Percentiles rank a stretch among this genome's conserved stretches.
phyloP scores from a whole-genome alignment of 768 basidiomycete species.

The Lactarius sanguifluus region DNA sequence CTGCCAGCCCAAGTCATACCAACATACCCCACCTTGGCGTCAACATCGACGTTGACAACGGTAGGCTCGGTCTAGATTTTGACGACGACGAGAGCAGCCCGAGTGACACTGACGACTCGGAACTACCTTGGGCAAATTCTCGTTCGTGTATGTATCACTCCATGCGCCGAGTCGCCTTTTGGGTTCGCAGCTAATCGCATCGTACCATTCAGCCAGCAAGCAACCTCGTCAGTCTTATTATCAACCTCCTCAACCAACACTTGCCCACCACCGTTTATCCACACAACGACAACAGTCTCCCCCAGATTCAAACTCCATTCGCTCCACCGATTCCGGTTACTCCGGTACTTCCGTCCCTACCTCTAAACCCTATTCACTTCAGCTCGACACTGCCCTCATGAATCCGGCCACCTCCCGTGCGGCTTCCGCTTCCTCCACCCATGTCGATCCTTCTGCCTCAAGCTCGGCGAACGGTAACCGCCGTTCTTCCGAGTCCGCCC shows the following conservation, averaged over 20 bases:
- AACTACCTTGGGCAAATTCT: conserved; percentile 53
- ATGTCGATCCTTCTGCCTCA: conserved; percentile 37
- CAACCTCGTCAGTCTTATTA: conserved; percentile 20
- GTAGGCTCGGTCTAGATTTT: conserved; percentile 60
- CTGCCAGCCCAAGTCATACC: conserved; percentile 30
- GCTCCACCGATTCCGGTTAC: conserved; percentile 40
- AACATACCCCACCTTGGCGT: conserved; percentile 43
- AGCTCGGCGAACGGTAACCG: conserved; percentile 40
- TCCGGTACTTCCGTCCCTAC: conserved; percentile 31
- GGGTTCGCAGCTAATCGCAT: conserved; percentile 1
- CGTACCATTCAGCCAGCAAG: conserved; percentile 10
- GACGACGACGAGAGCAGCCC: conserved; percentile 36
- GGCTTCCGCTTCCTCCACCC: conserved; percentile 41
- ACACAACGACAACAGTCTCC: conserved; percentile 27
- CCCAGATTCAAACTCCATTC: conserved; percentile 42
- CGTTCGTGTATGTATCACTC: conserved; percentile 25
- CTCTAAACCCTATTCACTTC: conserved; percentile 50
- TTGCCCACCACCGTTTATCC: conserved; percentile 27
- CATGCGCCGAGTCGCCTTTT: neutral
- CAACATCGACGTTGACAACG: conserved; percentile 55
- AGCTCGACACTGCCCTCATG: conserved; percentile 54
- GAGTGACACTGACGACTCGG: conserved; percentile 51
- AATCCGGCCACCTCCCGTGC: conserved; percentile 20
- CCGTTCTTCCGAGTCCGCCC: conserved; percentile 69
- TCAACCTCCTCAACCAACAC: conserved; percentile 15